Evolutionary conservation across 2,329 filamentous ascomycete genomes (phyloP).

Genomic region (Beauveria scarabaeidicola): DNA sequence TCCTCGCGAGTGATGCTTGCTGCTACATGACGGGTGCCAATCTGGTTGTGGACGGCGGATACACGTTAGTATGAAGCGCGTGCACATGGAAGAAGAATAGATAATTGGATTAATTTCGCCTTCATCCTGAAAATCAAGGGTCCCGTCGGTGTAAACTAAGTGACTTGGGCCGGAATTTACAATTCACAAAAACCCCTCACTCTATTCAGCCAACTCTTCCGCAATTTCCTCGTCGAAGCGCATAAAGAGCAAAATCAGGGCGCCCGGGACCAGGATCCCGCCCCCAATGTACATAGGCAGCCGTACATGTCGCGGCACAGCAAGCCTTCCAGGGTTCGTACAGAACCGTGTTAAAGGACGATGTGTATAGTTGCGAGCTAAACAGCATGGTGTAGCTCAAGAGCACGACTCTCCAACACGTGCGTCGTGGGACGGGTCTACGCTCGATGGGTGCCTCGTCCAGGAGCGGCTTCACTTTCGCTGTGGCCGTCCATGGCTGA

Average conservation of each 20-base stretch:
- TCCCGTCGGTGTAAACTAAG: no score
- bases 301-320: neutral
- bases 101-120: no score
- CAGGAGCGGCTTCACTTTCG: neutral
- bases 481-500: neutral
- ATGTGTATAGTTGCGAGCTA: neutral
- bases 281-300: neutral
- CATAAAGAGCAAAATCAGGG: neutral
- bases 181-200: neutral
- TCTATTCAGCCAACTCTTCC: neutral
- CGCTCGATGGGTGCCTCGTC: neutral
- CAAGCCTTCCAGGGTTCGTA: neutral
- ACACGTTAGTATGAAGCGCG: conserved; percentile 20
- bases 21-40: conserved; percentile 41
- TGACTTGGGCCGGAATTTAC: neutral
- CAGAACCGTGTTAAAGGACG: neutral
- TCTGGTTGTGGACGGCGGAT: conserved; percentile 40
- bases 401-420: neutral
- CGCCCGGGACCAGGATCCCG: neutral
- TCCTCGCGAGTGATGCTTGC: conserved; percentile 37
- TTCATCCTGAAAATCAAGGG: no score
- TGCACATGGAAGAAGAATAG: no score
- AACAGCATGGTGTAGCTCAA: neutral
- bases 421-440: neutral
- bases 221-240: neutral